A percentile compares a stretch with the other conserved stretches of the same genome.
phyloP scores from a whole-genome alignment of 805 yeast species.

The Kluyveromyces starmeri region DNA sequence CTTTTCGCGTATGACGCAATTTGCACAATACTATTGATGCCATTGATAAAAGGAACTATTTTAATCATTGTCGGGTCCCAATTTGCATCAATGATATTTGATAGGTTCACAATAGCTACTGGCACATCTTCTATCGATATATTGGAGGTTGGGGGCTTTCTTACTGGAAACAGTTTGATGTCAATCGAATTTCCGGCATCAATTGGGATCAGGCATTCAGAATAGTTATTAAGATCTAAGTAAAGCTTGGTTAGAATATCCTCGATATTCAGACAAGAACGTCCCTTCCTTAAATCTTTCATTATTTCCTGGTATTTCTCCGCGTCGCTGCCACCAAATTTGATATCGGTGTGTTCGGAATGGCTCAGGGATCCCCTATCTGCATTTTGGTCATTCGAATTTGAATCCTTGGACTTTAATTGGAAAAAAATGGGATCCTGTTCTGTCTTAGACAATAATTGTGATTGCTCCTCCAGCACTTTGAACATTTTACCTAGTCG shows the following conservation, averaged over 20 bases:
- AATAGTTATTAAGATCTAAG: slow-evolving; percentile 89
- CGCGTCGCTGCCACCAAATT: slow-evolving; percentile 6
- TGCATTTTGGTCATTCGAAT: slow-evolving; percentile 1
- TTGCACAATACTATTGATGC: slow-evolving; percentile 70
- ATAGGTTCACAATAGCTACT: slow-evolving; percentile 70
- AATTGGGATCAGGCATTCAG: slow-evolving; percentile 91
- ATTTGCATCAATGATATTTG: slow-evolving; percentile 68
- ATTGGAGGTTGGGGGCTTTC: slow-evolving; percentile 71
- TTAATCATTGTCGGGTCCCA: slow-evolving; percentile 98
- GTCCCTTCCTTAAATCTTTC: slow-evolving; percentile 17
- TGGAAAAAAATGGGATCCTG: slow-evolving; percentile 33
- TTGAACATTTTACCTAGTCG: slow-evolving; percentile 83
- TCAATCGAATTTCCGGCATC: slow-evolving; percentile 86
- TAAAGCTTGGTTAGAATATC: slow-evolving; percentile 81
- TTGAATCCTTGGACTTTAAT: slow-evolving; percentile 13
- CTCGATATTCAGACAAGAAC: slow-evolving; percentile 44
- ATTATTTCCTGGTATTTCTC: slow-evolving; percentile 25
- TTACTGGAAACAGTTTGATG: slow-evolving; percentile 86
- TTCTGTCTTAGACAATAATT: slow-evolving; percentile 52
- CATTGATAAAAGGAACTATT: slow-evolving; percentile 78
- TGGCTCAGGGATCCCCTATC: not conserved
- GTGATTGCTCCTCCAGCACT: slow-evolving; percentile 84
- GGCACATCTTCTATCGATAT: slow-evolving; percentile 84
- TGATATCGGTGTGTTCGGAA: slow-evolving; percentile 2
- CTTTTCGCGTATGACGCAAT: slow-evolving; percentile 78